Base-by-base conservation (phyloP, 345 rosid species). In the Camelina hispida region DNA sequence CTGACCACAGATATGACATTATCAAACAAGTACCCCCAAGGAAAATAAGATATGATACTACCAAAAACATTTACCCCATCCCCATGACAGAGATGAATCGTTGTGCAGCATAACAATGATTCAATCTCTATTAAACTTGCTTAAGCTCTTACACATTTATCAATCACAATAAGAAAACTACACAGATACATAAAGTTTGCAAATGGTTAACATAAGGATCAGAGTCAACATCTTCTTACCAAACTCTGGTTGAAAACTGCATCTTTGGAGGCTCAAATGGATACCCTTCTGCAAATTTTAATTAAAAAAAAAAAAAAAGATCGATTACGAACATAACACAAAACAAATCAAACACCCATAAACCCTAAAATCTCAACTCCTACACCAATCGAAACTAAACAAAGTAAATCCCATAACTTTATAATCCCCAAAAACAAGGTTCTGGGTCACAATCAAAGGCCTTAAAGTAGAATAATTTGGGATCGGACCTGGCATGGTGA, bases 251-350 rank as follows among this genome's bases (percentile, higher is more conserved):
- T 30, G 87, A 81, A 66, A 96, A 96, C 77, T 93, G 91, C 99
- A 96, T 93, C 85, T 89, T 96, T 34, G 99, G 99, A 71, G 99
- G 99, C 91, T 93, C 97, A 77, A 96, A 96, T 4, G 99, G 99
- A 79, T 96, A 96, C 47, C 94, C 97, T 85, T 96, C 99, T 96
- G 93, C 84, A 86, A 75, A 65, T 69, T 23, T 23, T 23, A 2
- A 23, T 22, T 23, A 23, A 32, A 34, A 20, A 37, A 5, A 34
- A 70, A 23, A 1, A 5, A 40, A 35, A 22, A 56, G 14, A 54
- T 47, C 44, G 17, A 23, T 60, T 13, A 58, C 15, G 1, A 20
- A 4, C 30, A 17, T 0, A 30, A 23, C 57, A 43, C 52, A 34
- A 61, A 0, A 23, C 11, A 1, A 38, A 59, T 48, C 61, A 50